Evolutionary conservation across 371 early-diverging fungal genomes (phyloP), one percentile per base, ranked within the genome.

Genomic region (Smittium culicis): DNA sequence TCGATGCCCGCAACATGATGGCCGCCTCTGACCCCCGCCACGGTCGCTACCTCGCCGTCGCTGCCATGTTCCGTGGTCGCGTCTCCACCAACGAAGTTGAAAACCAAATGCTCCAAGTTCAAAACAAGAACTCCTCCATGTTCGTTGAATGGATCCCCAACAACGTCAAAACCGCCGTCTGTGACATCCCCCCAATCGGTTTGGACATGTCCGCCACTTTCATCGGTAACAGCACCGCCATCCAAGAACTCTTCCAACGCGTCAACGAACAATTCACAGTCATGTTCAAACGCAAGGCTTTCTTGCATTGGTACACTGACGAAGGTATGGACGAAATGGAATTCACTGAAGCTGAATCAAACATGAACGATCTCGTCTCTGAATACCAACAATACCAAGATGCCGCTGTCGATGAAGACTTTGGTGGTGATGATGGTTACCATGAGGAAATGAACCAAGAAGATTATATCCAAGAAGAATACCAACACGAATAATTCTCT

Each of bases 111-210:
- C 74, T 85, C 72, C 81, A 79, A 69, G 81, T 90, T 28, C 91
- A 95, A 69, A 82, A 83, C 68, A 92, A 90, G 80, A 89, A 92
- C 81, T 76, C 82, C 28, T 74, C 79, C 30, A 80, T 85, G 72
- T 94, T 95, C 80, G 92, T 95, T 58, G 94, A 94, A 74, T 96
- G 96, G 96, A 94, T 94, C 67, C 96, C 96, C 54, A 91, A 89
- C 80, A 88, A 87, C 79, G 87, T 92, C 60, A 88, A 91, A 79
- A 88, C 88, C 16, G 86, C 86, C 65, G 88, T 89, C 14, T 93
- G 94, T 79, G 90, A 92, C 72, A 86, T 93, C 59, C 85, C 94
- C 33, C 92, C 94, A 27, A 75, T 75, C 2, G 91, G 89, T 16
- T 74, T 89, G 65, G 81, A 85, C 34, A 88, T 91, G 83, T 83